Evolutionary conservation across 768 basidiomycete species (phyloP).

Genomic region (Gelatoporia subvermispora): DNA sequence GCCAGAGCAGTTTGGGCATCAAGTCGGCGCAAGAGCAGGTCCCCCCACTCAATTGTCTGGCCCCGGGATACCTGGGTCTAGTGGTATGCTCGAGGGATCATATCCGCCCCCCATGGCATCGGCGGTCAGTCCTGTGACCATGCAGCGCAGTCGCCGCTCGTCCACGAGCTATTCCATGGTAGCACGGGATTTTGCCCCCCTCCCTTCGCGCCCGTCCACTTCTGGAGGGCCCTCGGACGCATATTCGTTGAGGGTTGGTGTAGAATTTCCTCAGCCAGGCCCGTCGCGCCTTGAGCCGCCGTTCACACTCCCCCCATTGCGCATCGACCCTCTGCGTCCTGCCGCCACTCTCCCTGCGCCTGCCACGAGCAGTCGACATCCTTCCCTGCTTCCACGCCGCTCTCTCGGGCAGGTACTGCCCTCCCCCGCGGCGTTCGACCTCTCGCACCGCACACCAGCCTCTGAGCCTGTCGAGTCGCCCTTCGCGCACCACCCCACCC

Average conservation of each 20-base stretch:
- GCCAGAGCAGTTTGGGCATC: constrained; percentile 11
- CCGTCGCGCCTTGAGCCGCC: too few relatives aligned
- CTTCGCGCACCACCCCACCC: constrained; percentile 13
- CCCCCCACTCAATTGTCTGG: constrained; percentile 21
- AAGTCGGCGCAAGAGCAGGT: constrained; percentile 12
- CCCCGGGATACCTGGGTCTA: constrained; percentile 23
- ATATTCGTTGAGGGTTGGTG: too few relatives aligned
- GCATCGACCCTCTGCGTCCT: too few relatives aligned
- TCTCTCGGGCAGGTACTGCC: not conserved
- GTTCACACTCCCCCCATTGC: too few relatives aligned
- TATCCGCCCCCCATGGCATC: not conserved
- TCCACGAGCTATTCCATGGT: constrained; percentile 5
- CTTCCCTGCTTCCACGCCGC: not conserved
- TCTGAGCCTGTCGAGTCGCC: not conserved
- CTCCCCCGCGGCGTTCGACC: not conserved
- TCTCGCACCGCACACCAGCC: constrained; percentile 4
- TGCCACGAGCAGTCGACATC: not conserved
- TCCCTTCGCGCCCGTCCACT: constrained; percentile 9
- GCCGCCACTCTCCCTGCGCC: not conserved
- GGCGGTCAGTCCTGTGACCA: not conserved
- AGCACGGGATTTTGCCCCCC: constrained; percentile 1
- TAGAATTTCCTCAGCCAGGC: too few relatives aligned
- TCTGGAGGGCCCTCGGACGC: not conserved
- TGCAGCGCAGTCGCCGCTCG: constrained; percentile 2
- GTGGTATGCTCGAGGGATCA: not conserved